Percentiles rank a stretch among this genome's conserved stretches.
Conservation (phyloP, 2,329 filamentous ascomycete genomes). For the Cytospora leucostoma region DNA sequence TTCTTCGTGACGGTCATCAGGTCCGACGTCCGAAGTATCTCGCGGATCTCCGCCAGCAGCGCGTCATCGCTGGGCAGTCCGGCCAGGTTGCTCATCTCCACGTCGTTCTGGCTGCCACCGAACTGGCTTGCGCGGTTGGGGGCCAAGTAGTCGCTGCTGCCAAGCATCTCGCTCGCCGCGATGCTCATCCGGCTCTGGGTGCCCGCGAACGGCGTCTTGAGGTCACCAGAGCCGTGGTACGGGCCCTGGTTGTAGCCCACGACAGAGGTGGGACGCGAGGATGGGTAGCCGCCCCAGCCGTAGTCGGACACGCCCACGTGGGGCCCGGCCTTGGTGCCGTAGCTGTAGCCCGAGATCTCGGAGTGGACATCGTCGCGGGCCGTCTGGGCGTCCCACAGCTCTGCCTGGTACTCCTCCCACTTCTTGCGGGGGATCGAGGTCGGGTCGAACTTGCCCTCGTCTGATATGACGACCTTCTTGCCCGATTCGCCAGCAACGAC, state of each 20-base stretch:
- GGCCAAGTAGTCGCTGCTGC: constrained; percentile 5
- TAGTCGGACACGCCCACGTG: constrained; percentile 66
- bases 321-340: constrained; percentile 73
- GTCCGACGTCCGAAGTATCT: constrained; percentile 88
- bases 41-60: constrained; percentile 87
- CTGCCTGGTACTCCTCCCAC: constrained; percentile 98
- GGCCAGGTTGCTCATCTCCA: constrained; percentile 74
- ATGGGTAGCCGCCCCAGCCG: constrained; percentile 58
- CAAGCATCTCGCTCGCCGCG: constrained; percentile 67
- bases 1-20: constrained; percentile 99
- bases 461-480: constrained; percentile 87
- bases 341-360: constrained; percentile 90
- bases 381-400: constrained; percentile 94
- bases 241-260: constrained; percentile 47
- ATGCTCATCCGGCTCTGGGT: constrained; percentile 74
- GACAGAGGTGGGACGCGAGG: constrained; percentile 58
- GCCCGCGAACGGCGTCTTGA: constrained; percentile 45
- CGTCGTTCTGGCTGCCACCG: constrained; percentile 63
- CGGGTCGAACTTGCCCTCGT: constrained; percentile 98
- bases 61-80: constrained; percentile 86
- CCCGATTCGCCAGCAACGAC: constrained; percentile 93
- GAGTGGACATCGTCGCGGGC: constrained; percentile 79
- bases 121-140: constrained; percentile 62
- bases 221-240: constrained; percentile 51
- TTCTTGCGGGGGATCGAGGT: constrained; percentile 91